A percentile compares a stretch with the other conserved stretches of the same genome.
These are phyloP conservation scores for Proliferodiscus dingleyae DNA, from an alignment of 2,329 filamentous ascomycete species.

Conservation along the genomic window DNA sequence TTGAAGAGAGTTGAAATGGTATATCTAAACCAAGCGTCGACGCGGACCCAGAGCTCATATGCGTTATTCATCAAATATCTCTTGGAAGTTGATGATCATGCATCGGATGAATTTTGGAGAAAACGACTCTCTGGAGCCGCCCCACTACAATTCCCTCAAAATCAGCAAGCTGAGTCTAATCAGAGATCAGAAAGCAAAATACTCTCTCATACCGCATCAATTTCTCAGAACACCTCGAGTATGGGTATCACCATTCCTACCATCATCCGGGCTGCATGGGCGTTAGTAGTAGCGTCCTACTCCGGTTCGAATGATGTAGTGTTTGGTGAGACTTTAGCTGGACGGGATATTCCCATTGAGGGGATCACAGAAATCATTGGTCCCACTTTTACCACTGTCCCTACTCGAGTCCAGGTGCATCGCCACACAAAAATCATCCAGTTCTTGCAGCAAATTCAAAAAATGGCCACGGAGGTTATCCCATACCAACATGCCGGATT, in stretches of 20 bases:
- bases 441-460: conserved; percentile 2
- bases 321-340: conserved; percentile 40
- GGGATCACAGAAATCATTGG: conserved; percentile 40
- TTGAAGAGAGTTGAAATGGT: conserved; percentile 24
- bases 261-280: conserved; percentile 34
- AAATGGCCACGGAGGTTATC: conserved; percentile 29
- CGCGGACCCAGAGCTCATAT: conserved; percentile 25
- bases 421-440: conserved; percentile 5
- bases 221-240: conserved; percentile 2
- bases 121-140: conserved; percentile 38
- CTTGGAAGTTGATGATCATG: conserved; percentile 35
- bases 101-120: conserved; percentile 43
- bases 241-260: conserved; percentile 15
- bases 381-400: conserved; percentile 38
- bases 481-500: conserved; percentile 44
- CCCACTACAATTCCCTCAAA: conserved; percentile 43
- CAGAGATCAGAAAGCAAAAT: conserved; percentile 34
- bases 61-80: conserved; percentile 44
- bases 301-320: conserved; percentile 36
- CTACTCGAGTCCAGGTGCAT: conserved; percentile 35
- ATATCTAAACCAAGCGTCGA: conserved; percentile 19
- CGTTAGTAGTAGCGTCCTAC: conserved; percentile 35
- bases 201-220: conserved; percentile 2
- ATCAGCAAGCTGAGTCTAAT: conserved; percentile 41
- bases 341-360: conserved; percentile 35